Evolutionary conservation across 1,284 basidiomycete species (phyloP), one percentile per base, ranked within the genome.

Genomic region (Ustilago loliicola): DNA sequence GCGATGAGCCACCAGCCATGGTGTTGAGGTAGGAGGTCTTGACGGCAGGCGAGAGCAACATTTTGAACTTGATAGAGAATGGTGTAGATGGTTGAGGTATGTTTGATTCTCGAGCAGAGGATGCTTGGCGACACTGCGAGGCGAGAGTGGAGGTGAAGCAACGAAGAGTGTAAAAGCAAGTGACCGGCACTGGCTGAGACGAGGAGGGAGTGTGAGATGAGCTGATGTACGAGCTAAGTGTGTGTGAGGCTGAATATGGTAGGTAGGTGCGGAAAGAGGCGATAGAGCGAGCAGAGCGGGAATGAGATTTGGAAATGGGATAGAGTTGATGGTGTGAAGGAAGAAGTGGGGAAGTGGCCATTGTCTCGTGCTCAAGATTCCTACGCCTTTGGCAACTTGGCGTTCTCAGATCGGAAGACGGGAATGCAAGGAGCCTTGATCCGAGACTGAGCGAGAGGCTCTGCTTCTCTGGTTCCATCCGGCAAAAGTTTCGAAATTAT

Each of bases 21-120:
- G 69, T 71, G 66, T 65, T 72, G 59, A 77, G 74, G 62, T 77
- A 77, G 7, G 74, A 77, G 15, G 74, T 77, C 60, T 77, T 77
- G 74, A 77, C 69, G 34, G 74, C 74, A 15, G 74, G 74, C 30
- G 74, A 77, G 47, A 77, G 74, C 69, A 77, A 50, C 74, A 77
- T 77, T 19, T 11, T 21, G 19, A 17, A n/a, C 42, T 45, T 4
- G 17, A 17, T 21, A 21, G 42, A 45, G 19, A 15, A 19, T 45
- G 42, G n/a, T 45, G 42, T 6, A 17, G 21, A 17, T 8, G 17
- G 51, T 4, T 66, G 58, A 17, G 8, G 21, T n/a, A 25, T 25
- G 53, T 36, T 25, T 36, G n/a, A 29, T 17, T 23, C 34, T 42
- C 23, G 38, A 11, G 55, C 52, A 10, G 52, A 36, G 36, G 11